phyloP scores from a whole-genome alignment of 2,329 filamentous ascomycete species.

The Pseudocercospora crystallina region DNA sequence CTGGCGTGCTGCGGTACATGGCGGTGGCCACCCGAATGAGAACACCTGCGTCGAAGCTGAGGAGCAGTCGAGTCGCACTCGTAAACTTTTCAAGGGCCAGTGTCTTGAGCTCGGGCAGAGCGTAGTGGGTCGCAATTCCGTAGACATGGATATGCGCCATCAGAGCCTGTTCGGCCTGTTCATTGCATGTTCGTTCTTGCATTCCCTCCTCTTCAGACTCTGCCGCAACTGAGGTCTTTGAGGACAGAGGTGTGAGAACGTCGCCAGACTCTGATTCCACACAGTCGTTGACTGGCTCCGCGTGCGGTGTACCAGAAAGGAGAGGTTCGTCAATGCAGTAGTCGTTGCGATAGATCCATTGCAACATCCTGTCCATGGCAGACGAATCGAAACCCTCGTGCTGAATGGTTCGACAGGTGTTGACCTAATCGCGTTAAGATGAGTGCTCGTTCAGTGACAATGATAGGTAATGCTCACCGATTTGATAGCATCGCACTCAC shows the following conservation, averaged over 20 bases:
- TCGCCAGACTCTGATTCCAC: too few species aligned
- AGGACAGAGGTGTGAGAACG: too few species aligned
- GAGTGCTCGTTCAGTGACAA: too few species aligned
- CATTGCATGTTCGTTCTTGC: too few species aligned
- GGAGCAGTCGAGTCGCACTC: too few species aligned
- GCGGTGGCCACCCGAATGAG: constrained; percentile 1
- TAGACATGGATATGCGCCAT: constrained; percentile 15
- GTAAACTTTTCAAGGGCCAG: constrained; percentile 12
- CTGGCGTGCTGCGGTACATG: neutral
- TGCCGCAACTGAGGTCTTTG: too few species aligned
- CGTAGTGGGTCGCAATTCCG: constrained; percentile 14
- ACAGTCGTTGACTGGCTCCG: too few species aligned
- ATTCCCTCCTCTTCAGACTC: too few species aligned
- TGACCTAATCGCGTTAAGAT: too few species aligned
- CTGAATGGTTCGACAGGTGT: constrained; percentile 4
- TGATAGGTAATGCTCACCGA: constrained; percentile 5
- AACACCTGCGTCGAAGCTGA: too few species aligned
- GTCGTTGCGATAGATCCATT: constrained; percentile 18
- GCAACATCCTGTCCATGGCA: constrained; percentile 18
- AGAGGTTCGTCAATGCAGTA: constrained; percentile 1
- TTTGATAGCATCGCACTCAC: constrained; percentile 9
- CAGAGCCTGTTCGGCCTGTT: neutral
- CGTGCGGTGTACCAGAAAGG: too few species aligned
- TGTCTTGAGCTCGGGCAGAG: constrained; percentile 8
- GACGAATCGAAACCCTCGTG: constrained; percentile 12